A percentile compares a stretch with the other conserved stretches of the same genome.
phyloP scores from a whole-genome alignment of 192 early-diverging fungal species.

The Umbelopsis sp. region DNA sequence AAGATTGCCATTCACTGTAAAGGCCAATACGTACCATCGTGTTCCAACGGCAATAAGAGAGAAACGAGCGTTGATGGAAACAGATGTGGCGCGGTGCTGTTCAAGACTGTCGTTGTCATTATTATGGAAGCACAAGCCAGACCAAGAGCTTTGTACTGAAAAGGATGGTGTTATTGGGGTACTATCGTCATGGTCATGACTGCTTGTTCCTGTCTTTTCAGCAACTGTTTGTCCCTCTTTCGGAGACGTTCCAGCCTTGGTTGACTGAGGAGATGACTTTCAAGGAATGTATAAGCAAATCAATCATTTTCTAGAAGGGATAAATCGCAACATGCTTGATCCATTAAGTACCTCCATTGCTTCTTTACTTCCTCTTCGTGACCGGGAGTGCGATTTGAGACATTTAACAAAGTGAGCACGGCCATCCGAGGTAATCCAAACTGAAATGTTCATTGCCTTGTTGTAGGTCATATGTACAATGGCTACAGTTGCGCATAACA shows the following conservation, averaged over 20 bases:
- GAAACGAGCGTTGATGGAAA: constrained; percentile 72
- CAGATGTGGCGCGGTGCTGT: constrained; percentile 46
- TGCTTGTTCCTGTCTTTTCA: background rate
- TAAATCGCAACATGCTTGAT: no score
- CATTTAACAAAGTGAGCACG: constrained; percentile 64
- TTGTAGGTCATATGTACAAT: constrained; percentile 28
- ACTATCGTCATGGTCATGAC: background rate
- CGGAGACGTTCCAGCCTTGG: background rate
- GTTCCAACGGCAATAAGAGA: constrained; percentile 74
- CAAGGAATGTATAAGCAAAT: background rate
- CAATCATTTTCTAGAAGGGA: no score
- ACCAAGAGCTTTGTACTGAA: constrained; percentile 38
- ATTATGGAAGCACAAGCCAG: constrained; percentile 53
- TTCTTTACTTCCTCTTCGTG: constrained; percentile 27
- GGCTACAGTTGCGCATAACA: background rate
- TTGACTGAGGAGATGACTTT: background rate
- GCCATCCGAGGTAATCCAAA: constrained; percentile 62
- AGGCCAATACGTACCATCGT: constrained; percentile 41
- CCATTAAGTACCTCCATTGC: constrained; percentile 24
- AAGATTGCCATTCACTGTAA: background rate
- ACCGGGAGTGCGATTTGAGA: constrained; percentile 19
- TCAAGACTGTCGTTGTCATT: constrained; percentile 31
- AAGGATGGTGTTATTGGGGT: constrained; percentile 23
- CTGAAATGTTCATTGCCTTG: constrained; percentile 48
- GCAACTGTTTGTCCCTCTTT: background rate